Evolutionary conservation across 805 yeast genomes (phyloP).

Genomic region (Clavispora carvajalis): DNA sequence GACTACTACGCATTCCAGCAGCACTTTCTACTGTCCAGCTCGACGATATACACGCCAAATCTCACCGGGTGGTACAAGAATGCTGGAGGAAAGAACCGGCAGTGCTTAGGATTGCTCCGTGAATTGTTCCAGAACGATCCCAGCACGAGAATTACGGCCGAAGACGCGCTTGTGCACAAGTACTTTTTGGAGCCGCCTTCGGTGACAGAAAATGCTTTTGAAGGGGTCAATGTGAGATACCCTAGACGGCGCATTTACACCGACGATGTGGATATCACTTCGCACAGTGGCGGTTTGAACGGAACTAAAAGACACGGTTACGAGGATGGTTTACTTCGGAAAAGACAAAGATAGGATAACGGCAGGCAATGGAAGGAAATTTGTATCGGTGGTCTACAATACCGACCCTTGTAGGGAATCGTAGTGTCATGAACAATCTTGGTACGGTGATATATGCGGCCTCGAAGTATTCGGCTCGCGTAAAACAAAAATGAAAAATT

Average conservation of each 20-base stretch:
- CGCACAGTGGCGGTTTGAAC: slow-evolving; percentile 18
- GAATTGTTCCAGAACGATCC: slow-evolving; percentile 82
- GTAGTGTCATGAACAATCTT: no score
- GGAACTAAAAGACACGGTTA: slow-evolving; percentile 24
- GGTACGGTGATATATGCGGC: no score
- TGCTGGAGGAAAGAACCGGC: slow-evolving; percentile 67
- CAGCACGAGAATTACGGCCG: slow-evolving; percentile 68
- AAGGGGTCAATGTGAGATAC: slow-evolving; percentile 64
- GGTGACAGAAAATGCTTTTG: slow-evolving; percentile 75
- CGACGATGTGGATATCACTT: slow-evolving; percentile 74
- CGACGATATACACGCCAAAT: slow-evolving; percentile 52
- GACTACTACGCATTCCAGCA: slow-evolving; percentile 57
- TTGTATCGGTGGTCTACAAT: no score
- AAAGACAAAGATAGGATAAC: slow-evolving; percentile 19
- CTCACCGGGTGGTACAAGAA: slow-evolving; percentile 82
- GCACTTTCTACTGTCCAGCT: slow-evolving; percentile 43
- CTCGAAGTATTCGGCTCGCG: no score
- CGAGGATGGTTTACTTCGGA: slow-evolving; percentile 20
- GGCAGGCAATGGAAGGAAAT: no score
- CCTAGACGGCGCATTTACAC: slow-evolving; percentile 84
- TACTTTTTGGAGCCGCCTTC: slow-evolving; percentile 71
- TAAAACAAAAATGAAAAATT: no score
- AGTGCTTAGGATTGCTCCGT: slow-evolving; percentile 60
- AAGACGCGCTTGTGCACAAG: slow-evolving; percentile 66
- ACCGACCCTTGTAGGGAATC: no score